Evolutionary conservation across 2,329 filamentous ascomycete genomes (phyloP), one percentile per base, ranked within the genome.

Genomic region (Sphaerulina populicola): DNA sequence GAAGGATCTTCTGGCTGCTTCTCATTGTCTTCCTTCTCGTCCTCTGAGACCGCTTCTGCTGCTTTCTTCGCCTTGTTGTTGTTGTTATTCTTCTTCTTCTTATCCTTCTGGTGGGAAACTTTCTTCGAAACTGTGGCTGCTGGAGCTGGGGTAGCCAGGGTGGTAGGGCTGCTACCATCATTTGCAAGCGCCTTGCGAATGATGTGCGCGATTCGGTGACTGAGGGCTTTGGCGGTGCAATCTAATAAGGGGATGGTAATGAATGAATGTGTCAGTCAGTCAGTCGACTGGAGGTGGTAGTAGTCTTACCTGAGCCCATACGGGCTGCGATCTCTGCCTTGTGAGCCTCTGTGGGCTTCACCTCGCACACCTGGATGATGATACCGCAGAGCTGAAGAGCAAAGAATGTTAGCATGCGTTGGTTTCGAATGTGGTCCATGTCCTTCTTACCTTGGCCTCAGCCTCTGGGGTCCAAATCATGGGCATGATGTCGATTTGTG

Each of bases 221-320:
- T 59, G 52, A 67, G 54, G 41, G 65, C 63, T 51, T 66, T 67
- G 9, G 64, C 41, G 8, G 63, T 66, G 53, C 62, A 64, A 12
- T 61, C 64, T 18, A 18, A 18, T n/a, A 18, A 18, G 18, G 18
- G 18, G 4, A 18, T 18, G 18, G 4, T 18, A 3, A 18, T 66
- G 37, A 44, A 44, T 15, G 4, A n/a, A 8, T 6, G 14, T 27
- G 37, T 39, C 37, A 39, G 21, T 27, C 11, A 39, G 5, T 15
- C n/a, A 33, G 42, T 47, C 30, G 38, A 40, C 15, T 18, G 27
- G 33, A 12, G 10, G 23, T 47, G n/a, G 15, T 15, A 3, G 15
- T n/a, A 3, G 36, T 39, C 50, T 51, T 42, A 63, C 61, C 62
- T 11, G 54, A 47, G 27, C 62, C 64, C 63, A 66, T 66, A 21